Evolutionary conservation across 345 rosid genomes (phyloP).

Genomic region (Corchorus olitorius): DNA sequence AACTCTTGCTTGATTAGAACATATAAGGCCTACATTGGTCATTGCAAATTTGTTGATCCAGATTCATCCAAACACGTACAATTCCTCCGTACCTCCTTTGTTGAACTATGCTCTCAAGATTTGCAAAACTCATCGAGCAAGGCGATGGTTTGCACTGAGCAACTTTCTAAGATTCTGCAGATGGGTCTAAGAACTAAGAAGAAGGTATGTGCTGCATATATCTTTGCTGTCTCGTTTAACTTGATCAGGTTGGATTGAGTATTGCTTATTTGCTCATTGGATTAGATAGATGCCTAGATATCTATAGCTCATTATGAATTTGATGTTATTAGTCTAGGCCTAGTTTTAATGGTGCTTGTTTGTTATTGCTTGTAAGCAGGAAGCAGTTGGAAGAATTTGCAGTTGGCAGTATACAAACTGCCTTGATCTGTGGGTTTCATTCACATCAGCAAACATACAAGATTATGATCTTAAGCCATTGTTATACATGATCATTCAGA

Average conservation of each 20-base stretch:
- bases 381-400: conserved; percentile 74
- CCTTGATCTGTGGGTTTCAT: conserved; percentile 90
- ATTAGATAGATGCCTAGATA: background rate
- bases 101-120: conserved; percentile 81
- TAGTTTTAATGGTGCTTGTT: conserved; percentile 14
- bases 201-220: conserved; percentile 46
- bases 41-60: conserved; percentile 61
- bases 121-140: conserved; percentile 66
- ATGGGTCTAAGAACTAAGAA: conserved; percentile 66
- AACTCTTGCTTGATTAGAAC: conserved; percentile 60
- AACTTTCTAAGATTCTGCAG: conserved; percentile 73
- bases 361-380: conserved; percentile 54
- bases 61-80: conserved; percentile 41
- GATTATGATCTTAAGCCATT: conserved; percentile 73
- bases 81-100: conserved; percentile 66
- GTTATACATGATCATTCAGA: conserved; percentile 61
- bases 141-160: conserved; percentile 60
- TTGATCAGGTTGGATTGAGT: conserved; percentile 1
- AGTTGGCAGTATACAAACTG: conserved; percentile 79
- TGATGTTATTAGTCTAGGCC: background rate
- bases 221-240: conserved; percentile 11
- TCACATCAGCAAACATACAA: conserved; percentile 48
- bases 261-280: conserved; percentile 14
- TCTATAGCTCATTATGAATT: background rate
- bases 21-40: conserved; percentile 66